These are phyloP conservation scores for Cladosporium halotolerans DNA, from an alignment of 2,329 filamentous ascomycete genomes.

Conservation along the genomic window DNA sequence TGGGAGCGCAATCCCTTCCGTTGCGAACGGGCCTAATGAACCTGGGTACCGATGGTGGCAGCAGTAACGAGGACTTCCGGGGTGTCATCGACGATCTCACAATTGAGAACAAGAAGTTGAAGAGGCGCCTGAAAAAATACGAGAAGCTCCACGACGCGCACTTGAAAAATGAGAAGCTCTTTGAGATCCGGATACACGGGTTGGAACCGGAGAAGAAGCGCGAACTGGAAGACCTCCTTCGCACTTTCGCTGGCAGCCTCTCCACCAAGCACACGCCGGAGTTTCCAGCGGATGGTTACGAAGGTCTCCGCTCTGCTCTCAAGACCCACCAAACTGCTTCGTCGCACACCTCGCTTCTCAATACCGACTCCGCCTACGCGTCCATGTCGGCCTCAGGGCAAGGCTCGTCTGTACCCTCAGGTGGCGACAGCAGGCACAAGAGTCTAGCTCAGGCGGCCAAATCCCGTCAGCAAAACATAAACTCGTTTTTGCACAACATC, in stretches of 20 bases:
- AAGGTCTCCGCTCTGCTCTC: constrained; percentile 41
- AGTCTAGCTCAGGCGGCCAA: constrained; percentile 22
- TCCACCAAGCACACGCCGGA: constrained; percentile 41
- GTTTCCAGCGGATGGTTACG: constrained; percentile 23
- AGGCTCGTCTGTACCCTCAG: constrained; percentile 36
- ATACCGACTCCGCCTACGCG: constrained; percentile 53
- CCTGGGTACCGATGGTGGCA: constrained; percentile 38
- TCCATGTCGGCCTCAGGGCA: constrained; percentile 51
- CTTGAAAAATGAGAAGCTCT: constrained; percentile 68
- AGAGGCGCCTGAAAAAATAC: constrained; percentile 64
- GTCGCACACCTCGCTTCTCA: constrained; percentile 46
- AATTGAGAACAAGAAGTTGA: constrained; percentile 73
- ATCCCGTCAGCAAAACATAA: constrained; percentile 52
- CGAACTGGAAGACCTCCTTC: constrained; percentile 67
- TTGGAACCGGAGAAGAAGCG: constrained; percentile 66
- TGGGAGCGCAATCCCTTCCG: constrained; percentile 16
- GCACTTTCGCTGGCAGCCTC: constrained; percentile 62
- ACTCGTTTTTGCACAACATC: constrained; percentile 66
- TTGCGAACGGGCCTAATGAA: constrained; percentile 36
- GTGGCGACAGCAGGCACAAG: constrained; percentile 24
- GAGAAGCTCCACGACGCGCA: constrained; percentile 61
- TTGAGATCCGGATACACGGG: constrained; percentile 75
- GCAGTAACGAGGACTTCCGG: constrained; percentile 67
- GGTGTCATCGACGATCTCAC: constrained; percentile 85
- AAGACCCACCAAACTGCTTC: constrained; percentile 53